phyloP scores from a whole-genome alignment of 2,329 filamentous ascomycete species.

The Talaromyces sp. region DNA sequence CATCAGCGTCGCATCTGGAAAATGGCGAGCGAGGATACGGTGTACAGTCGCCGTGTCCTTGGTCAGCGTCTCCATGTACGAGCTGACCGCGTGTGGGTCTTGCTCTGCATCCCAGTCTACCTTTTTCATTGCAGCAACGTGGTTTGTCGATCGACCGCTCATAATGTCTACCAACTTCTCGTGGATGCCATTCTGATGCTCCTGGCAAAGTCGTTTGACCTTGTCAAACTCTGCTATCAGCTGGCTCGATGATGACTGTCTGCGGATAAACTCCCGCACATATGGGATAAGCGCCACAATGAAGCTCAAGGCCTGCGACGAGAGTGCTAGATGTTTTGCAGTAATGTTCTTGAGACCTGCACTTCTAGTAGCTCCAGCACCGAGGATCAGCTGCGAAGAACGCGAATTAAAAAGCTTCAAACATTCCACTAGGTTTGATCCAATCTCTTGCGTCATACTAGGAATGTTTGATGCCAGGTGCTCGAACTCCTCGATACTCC shows the following conservation, averaged over 20 bases:
- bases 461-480: conserved; percentile 80
- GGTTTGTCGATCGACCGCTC: conserved; percentile 67
- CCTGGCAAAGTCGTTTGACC: conserved; percentile 73
- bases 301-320: conserved; percentile 83
- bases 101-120: conserved; percentile 65
- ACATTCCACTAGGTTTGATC: conserved; percentile 73
- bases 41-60: conserved; percentile 84
- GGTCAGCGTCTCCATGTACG: conserved; percentile 80
- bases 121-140: conserved; percentile 68
- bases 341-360: conserved; percentile 95
- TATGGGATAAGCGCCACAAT: conserved; percentile 83
- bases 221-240: conserved; percentile 85
- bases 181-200: conserved; percentile 85
- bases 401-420: conserved; percentile 92
- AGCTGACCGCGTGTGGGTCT: conserved; percentile 47
- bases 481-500: conserved; percentile 75
- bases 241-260: conserved; percentile 55
- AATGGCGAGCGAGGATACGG: conserved; percentile 73
- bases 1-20: conserved; percentile 68
- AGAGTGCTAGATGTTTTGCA: conserved; percentile 87
- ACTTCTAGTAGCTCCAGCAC: conserved; percentile 81
- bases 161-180: conserved; percentile 94
- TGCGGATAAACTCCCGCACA: conserved; percentile 81
- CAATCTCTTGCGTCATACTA: conserved; percentile 80
- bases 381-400: conserved; percentile 92